Percentiles rank a stretch among this genome's conserved stretches.
Conservation (phyloP, 139 green algal genomes). For the Closterium sp. region DNA sequence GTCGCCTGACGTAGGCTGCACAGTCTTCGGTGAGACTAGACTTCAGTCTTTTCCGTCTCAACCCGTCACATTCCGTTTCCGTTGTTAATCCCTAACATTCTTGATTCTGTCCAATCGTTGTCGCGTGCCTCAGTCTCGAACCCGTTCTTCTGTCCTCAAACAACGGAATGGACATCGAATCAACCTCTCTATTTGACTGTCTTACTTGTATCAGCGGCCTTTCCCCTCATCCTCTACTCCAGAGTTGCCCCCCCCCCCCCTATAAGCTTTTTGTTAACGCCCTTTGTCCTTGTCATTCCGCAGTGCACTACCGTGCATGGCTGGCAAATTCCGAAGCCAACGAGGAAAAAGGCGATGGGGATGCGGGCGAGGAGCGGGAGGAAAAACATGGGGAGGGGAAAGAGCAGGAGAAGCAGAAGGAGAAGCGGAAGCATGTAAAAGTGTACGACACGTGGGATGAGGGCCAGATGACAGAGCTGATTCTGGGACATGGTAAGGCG, state of each 20-base stretch:
- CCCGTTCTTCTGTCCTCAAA: no score
- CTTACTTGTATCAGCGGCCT: no score
- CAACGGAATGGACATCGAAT: no score
- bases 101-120: no score
- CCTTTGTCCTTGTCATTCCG: background rate
- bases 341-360: background rate
- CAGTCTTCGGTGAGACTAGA: background rate
- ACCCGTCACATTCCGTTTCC: background rate
- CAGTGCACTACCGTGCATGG: slow-evolving; percentile 27
- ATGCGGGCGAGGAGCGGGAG: background rate
- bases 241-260: no score
- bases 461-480: background rate
- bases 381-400: background rate
- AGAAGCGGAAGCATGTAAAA: background rate
- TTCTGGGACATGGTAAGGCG: background rate
- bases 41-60: background rate
- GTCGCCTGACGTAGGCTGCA: background rate
- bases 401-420: background rate
- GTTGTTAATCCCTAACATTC: background rate
- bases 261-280: no score
- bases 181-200: no score
- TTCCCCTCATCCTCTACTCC: no score
- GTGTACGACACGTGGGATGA: slow-evolving; percentile 21
- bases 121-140: no score
- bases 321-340: background rate